phyloP scores from a whole-genome alignment of 225 moss, liverwort and hornwort species.

The Pseudisothecium myosuroides region DNA sequence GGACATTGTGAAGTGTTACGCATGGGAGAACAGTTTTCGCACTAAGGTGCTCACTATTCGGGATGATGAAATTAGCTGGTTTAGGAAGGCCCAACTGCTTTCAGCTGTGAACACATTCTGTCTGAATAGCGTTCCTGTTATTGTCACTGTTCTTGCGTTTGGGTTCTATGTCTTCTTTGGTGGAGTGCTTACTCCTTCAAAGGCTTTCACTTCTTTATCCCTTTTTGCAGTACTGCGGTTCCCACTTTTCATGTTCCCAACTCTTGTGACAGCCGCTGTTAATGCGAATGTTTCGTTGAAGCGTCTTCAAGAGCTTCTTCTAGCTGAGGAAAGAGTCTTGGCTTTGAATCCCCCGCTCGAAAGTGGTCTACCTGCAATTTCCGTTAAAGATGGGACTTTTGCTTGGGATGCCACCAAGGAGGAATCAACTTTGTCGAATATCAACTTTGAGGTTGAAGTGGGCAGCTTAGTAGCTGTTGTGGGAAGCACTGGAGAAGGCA shows the following conservation, averaged over 20 bases:
- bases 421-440: conserved; percentile 41
- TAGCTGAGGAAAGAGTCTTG: conserved; percentile 44
- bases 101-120: conserved; percentile 43
- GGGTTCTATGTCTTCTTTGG: conserved; percentile 41
- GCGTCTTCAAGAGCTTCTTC: conserved; percentile 41
- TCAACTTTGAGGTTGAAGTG: conserved; percentile 48
- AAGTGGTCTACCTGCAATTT: conserved; percentile 35
- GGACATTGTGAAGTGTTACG: conserved; percentile 84
- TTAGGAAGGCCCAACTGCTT: conserved; percentile 41
- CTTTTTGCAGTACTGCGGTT: conserved; percentile 48
- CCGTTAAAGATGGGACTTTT: conserved; percentile 46
- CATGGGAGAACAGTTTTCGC: conserved; percentile 68
- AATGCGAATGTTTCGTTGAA: conserved; percentile 51
- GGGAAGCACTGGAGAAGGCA: conserved; percentile 72
- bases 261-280: conserved; percentile 44
- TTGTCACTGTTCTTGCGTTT: conserved; percentile 42
- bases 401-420: conserved; percentile 43
- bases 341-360: conserved; percentile 36
- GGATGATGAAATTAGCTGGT: conserved; percentile 35
- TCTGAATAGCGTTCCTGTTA: conserved; percentile 27
- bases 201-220: conserved; percentile 58
- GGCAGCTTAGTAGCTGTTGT: conserved; percentile 67
- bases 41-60: conserved; percentile 31
- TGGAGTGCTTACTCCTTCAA: conserved; percentile 47
- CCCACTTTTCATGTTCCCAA: conserved; percentile 60